Conservation (phyloP, 2,329 filamentous ascomycete species). For the Plectosphaerella plurivora region DNA sequence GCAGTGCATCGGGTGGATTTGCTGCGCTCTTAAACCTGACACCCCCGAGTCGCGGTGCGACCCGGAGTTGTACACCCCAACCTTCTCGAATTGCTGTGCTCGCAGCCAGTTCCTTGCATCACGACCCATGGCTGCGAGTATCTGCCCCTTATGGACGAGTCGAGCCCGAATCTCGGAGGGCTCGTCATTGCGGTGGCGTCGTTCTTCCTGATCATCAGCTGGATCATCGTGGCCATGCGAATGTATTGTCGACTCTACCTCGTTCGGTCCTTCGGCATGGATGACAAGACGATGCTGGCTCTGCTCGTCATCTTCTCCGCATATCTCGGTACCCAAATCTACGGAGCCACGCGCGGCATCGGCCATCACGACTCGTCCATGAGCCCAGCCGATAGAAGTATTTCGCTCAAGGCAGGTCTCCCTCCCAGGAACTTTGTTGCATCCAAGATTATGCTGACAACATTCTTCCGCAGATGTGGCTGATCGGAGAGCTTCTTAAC, state of each 20-base stretch:
- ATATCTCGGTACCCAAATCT: constrained; percentile 16
- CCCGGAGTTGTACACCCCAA: too few species aligned
- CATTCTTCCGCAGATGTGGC: constrained; percentile 23
- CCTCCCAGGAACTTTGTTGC: background rate
- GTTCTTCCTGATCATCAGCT: constrained; percentile 27
- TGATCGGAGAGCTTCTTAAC: constrained; percentile 37
- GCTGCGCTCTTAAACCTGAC: too few species aligned
- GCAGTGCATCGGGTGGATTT: too few species aligned
- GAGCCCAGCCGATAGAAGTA: constrained; percentile 10
- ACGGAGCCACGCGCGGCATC: constrained; percentile 21
- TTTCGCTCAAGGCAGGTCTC: constrained; percentile 24
- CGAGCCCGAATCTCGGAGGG: constrained; percentile 12
- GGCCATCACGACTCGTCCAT: constrained; percentile 18
- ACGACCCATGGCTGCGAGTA: background rate
- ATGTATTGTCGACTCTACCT: constrained; percentile 25
- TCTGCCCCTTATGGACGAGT: too few species aligned
- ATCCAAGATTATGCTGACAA: background rate
- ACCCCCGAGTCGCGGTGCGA: too few species aligned
- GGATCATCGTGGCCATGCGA: constrained; percentile 22
- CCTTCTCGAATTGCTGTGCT: too few species aligned
- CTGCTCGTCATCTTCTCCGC: constrained; percentile 22
- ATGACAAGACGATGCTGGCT: constrained; percentile 27
- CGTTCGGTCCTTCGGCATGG: constrained; percentile 23
- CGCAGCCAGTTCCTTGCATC: background rate
- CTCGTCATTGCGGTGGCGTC: constrained; percentile 19